These are phyloP conservation scores for Talaromyces atroroseus DNA, from an alignment of 2,329 filamentous ascomycete species.

Conservation along the genomic window DNA sequence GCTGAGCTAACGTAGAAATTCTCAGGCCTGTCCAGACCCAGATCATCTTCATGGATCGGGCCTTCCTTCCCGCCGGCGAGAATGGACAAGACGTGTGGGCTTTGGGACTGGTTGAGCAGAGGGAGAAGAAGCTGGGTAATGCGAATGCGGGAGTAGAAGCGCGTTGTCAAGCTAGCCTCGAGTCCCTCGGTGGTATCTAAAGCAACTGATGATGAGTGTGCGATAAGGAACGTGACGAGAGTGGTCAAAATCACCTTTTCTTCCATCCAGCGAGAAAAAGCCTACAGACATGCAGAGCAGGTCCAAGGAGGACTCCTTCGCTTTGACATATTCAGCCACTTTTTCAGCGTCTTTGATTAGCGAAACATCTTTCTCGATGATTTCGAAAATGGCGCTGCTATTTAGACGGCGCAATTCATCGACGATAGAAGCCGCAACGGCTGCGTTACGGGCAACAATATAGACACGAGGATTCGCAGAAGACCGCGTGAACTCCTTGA, in stretches of 20 bases:
- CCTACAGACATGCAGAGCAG: slow-evolving; percentile 3
- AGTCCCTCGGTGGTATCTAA: slow-evolving; percentile 3
- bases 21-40: background rate
- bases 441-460: background rate
- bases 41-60: background rate
- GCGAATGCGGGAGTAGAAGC: slow-evolving; percentile 5
- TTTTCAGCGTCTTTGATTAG: background rate
- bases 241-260: background rate
- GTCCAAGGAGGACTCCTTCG: background rate
- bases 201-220: background rate
- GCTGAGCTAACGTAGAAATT: background rate
- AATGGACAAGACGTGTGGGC: background rate
- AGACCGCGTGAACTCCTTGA: background rate
- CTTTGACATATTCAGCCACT: background rate
- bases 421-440: background rate
- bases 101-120: background rate
- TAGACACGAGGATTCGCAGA: background rate
- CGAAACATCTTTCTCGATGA: slow-evolving; percentile 3
- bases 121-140: slow-evolving; percentile 3
- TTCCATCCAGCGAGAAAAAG: slow-evolving; percentile 1
- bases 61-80: slow-evolving; percentile 2
- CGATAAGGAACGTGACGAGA: too few species aligned
- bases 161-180: background rate
- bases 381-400: background rate
- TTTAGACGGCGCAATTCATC: background rate